Percentiles rank a stretch among this genome's conserved stretches.
phyloP scores from a whole-genome alignment of 768 basidiomycete species.

The Pisolithus sp. region DNA sequence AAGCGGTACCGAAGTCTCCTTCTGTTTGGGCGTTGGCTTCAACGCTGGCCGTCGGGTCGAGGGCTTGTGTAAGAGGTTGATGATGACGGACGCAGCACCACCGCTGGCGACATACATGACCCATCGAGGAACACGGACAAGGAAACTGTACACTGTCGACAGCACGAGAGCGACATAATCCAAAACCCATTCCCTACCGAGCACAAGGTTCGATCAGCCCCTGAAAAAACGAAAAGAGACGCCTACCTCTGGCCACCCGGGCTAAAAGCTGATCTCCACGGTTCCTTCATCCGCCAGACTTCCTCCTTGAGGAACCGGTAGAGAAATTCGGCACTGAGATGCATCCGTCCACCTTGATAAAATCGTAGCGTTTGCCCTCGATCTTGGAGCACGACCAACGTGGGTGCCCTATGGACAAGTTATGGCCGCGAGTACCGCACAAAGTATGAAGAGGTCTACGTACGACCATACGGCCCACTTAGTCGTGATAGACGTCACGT shows the following conservation, averaged over 20 bases:
- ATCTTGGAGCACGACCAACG: slow-evolving; percentile 62
- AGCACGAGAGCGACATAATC: slow-evolving; percentile 48
- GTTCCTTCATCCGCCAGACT: slow-evolving; percentile 52
- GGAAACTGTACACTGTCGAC: slow-evolving; percentile 45
- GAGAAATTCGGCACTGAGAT: slow-evolving; percentile 52
- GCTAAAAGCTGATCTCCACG: slow-evolving; percentile 63
- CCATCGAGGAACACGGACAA: slow-evolving; percentile 63
- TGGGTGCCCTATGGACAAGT: slow-evolving; percentile 54
- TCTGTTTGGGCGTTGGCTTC: slow-evolving; percentile 2
- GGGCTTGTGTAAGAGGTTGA: slow-evolving; percentile 55
- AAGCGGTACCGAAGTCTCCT: neutral
- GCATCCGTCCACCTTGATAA: slow-evolving; percentile 58
- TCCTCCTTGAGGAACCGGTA: slow-evolving; percentile 63
- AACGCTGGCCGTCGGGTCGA: slow-evolving; percentile 5
- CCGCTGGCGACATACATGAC: slow-evolving; percentile 62
- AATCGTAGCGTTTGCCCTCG: slow-evolving; percentile 79
- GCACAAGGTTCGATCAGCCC: slow-evolving; percentile 7
- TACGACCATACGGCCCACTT: slow-evolving; percentile 86
- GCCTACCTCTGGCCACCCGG: slow-evolving; percentile 73
- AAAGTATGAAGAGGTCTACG: slow-evolving; percentile 19
- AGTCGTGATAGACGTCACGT: slow-evolving; percentile 76
- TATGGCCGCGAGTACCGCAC: neutral
- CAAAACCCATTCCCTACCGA: slow-evolving; percentile 58
- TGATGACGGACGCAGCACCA: slow-evolving; percentile 54
- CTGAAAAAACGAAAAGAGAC: neutral